A percentile compares a stretch with the other conserved stretches of the same genome.
phyloP scores from a whole-genome alignment of 2,329 filamentous ascomycete species.

The Akanthomyces lecanii region DNA sequence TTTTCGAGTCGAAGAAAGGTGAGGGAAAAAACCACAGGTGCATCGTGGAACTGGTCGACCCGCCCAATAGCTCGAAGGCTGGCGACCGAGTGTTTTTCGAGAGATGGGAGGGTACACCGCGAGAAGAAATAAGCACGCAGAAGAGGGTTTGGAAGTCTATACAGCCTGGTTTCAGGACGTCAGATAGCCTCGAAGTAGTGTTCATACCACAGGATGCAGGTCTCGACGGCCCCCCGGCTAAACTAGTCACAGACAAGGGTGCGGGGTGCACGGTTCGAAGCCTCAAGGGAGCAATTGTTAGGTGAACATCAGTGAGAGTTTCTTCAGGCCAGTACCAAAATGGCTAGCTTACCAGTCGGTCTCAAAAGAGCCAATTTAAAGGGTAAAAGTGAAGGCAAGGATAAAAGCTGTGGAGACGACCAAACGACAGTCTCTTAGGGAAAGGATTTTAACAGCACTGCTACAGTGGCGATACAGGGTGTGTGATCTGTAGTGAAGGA shows the following conservation, averaged over 20 bases:
- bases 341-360: no score
- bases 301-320: constrained; percentile 36
- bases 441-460: no score
- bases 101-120: neutral
- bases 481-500: no score
- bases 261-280: neutral
- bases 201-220: neutral
- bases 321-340: no score
- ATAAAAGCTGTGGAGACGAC: no score
- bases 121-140: neutral
- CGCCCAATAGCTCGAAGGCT: neutral
- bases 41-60: neutral
- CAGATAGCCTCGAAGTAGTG: neutral
- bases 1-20: neutral
- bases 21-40: neutral
- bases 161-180: neutral
- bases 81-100: neutral
- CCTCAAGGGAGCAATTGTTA: neutral
- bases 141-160: neutral
- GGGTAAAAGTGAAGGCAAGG: no score
- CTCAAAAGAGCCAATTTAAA: no score
- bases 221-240: neutral
- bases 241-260: neutral
- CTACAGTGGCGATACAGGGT: no score
- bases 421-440: no score